These are phyloP conservation scores for Boletus vermiculosoides DNA, from an alignment of 768 basidiomycete genomes.

Conservation along the genomic window DNA sequence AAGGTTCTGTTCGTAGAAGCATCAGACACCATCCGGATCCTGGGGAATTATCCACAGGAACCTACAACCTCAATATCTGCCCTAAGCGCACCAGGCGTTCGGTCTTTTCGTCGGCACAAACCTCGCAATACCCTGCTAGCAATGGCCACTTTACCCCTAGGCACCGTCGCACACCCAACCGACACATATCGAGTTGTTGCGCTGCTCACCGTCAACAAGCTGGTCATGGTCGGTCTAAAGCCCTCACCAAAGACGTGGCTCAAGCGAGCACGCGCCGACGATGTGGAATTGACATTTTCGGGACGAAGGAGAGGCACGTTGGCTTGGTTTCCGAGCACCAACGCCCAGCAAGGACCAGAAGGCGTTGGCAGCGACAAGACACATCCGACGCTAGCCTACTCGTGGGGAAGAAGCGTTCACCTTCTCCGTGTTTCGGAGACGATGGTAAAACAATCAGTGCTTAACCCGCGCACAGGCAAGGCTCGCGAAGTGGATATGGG, in stretches of 20 bases:
- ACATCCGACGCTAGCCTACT: conserved; percentile 73
- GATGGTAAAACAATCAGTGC: conserved; percentile 47
- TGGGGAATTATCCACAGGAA: conserved; percentile 83
- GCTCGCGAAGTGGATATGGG: conserved; percentile 58
- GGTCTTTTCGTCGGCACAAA: conserved; percentile 44
- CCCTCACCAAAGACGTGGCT: conserved; percentile 94
- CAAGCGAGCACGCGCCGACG: conserved; percentile 58
- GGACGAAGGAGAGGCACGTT: conserved; percentile 61
- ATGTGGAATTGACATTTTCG: conserved; percentile 40
- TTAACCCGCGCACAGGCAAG: conserved; percentile 61
- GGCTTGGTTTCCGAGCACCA: conserved; percentile 79
- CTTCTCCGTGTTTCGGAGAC: conserved; percentile 67
- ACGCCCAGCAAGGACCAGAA: conserved; percentile 22
- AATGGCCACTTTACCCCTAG: conserved; percentile 81
- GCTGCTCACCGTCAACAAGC: conserved; percentile 83
- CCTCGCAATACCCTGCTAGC: conserved; percentile 68
- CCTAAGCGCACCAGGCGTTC: conserved; percentile 21
- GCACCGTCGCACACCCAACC: conserved; percentile 67
- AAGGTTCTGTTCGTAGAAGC: conserved; percentile 95
- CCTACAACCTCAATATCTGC: conserved; percentile 12
- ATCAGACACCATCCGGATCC: conserved; percentile 87
- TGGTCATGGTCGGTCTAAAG: conserved; percentile 90
- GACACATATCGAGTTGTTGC: conserved; percentile 82
- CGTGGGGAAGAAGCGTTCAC: conserved; percentile 73
- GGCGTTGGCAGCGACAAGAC: conserved; percentile 27